These are phyloP conservation scores for Hsuehochloa calcarea DNA, from an alignment of 176 grass and related monocot genomes.

Conservation along the genomic window DNA sequence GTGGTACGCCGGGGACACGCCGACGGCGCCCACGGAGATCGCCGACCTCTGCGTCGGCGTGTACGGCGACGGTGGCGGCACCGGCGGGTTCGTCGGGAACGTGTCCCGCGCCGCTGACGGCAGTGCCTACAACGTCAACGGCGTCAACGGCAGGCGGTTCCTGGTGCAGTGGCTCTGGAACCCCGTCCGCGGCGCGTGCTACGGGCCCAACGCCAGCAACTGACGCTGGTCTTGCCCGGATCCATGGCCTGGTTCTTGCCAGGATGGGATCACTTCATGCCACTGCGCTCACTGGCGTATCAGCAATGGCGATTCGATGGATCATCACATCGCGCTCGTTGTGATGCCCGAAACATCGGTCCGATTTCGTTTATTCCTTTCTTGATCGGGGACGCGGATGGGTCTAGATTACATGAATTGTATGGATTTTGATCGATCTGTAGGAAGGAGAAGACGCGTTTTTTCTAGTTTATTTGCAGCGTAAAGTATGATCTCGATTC, in stretches of 20 bases:
- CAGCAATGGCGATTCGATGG: background rate
- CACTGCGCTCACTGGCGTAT: slow-evolving; percentile 34
- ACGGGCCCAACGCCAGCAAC: slow-evolving; percentile 66
- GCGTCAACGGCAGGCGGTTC: slow-evolving; percentile 70
- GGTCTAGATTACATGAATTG: background rate
- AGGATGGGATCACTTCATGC: background rate
- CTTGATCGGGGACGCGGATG: background rate
- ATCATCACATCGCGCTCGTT: background rate
- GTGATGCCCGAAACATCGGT: background rate
- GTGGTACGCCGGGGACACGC: slow-evolving; percentile 83
- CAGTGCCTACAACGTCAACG: slow-evolving; percentile 67
- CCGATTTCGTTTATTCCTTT: background rate
- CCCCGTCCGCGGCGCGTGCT: slow-evolving; percentile 48
- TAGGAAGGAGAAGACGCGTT: background rate
- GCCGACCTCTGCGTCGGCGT: slow-evolving; percentile 79
- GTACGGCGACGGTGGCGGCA: slow-evolving; percentile 72
- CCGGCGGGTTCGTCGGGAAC: slow-evolving; percentile 60
- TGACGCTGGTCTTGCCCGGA: slow-evolving; percentile 41
- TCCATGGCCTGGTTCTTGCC: background rate
- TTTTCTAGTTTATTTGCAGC: slow-evolving; percentile 9
- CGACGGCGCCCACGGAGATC: slow-evolving; percentile 85
- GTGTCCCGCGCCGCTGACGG: slow-evolving; percentile 55
- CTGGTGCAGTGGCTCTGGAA: slow-evolving; percentile 95
- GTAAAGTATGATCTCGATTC: slow-evolving; percentile 14
- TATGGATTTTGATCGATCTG: slow-evolving; percentile 20